These are phyloP conservation scores for Vitis hybrid DNA, from an alignment of 177 flowering plant genomes.

Conservation along the genomic window DNA sequence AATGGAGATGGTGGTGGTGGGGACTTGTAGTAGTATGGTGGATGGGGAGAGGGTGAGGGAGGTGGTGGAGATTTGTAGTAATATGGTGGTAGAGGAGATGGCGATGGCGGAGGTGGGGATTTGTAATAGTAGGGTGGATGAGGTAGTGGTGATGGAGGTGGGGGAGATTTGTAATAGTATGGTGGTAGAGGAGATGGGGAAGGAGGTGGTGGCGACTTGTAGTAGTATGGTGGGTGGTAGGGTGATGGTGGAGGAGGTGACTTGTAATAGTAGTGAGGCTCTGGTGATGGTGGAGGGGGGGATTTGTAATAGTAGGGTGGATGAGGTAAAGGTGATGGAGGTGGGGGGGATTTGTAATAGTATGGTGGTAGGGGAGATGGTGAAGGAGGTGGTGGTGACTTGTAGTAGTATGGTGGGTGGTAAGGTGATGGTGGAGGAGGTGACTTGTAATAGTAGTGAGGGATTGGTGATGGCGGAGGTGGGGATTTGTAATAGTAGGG, in stretches of 20 bases:
- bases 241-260: constrained; percentile 20
- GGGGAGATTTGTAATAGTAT: constrained; percentile 24
- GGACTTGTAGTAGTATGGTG: no score
- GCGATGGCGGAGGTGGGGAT: constrained; percentile 20
- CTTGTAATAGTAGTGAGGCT: constrained; percentile 18
- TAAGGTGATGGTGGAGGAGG: constrained; percentile 14
- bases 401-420: constrained; percentile 10
- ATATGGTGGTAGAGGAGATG: no score
- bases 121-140: constrained; percentile 16
- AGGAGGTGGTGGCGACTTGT: constrained; percentile 24
- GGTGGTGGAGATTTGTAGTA: no score
- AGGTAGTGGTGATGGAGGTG: constrained; percentile 14
- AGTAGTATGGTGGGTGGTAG: constrained; percentile 15
- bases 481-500: constrained; percentile 26
- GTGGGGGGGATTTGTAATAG: constrained; percentile 28
- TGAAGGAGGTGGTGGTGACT: constrained; percentile 2
- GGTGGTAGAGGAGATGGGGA: constrained; percentile 19
- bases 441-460: constrained; percentile 5
- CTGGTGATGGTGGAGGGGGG: constrained; percentile 26
- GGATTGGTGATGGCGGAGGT: constrained; percentile 20
- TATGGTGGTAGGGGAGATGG: constrained; percentile 23
- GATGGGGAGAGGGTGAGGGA: no score
- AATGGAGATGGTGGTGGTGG: no score
- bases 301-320: constrained; percentile 30
- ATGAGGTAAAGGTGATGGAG: constrained; percentile 8